Evolutionary conservation across 306 rosid genomes (phyloP).

Genomic region (Oemleria cerasiformis): DNA sequence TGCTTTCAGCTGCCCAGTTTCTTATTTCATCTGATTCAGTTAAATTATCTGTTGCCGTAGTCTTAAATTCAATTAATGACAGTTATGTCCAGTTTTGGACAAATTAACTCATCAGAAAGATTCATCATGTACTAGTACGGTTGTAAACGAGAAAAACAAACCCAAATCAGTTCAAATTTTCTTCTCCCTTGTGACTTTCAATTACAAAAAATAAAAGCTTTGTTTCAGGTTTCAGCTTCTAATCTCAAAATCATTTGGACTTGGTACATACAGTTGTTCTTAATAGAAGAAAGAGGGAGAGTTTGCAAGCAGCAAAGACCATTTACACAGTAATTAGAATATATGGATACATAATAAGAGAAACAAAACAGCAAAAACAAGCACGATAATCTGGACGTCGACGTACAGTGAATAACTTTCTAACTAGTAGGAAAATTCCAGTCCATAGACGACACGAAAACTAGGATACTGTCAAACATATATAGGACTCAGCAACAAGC

Average conservation of each 20-base stretch:
- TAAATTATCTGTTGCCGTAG: constrained; percentile 4
- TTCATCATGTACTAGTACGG: too few relatives aligned
- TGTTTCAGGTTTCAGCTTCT: background rate
- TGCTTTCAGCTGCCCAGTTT: background rate
- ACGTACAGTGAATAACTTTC: constrained; percentile 38
- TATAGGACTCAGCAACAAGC: constrained; percentile 32
- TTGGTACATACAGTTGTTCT: constrained; percentile 4
- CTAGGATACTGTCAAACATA: constrained; percentile 40
- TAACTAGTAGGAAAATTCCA: constrained; percentile 33
- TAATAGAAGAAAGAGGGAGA: background rate
- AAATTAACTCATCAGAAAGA: too few relatives aligned
- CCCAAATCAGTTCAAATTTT: background rate
- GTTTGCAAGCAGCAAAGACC: constrained; percentile 36
- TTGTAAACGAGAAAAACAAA: background rate
- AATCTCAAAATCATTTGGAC: background rate
- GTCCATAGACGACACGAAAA: constrained; percentile 41
- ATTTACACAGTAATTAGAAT: constrained; percentile 50
- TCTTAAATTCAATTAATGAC: background rate
- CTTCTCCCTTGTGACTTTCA: background rate
- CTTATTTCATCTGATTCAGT: background rate
- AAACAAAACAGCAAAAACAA: constrained; percentile 32
- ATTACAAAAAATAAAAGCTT: background rate
- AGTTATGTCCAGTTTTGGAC: background rate
- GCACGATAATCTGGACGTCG: constrained; percentile 35
- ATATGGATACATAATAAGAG: constrained; percentile 29